A percentile compares a stretch with the other conserved stretches of the same genome.
phyloP scores from a whole-genome alignment of 2,329 filamentous ascomycete species.

The Myriosclerotinia duriaeana region DNA sequence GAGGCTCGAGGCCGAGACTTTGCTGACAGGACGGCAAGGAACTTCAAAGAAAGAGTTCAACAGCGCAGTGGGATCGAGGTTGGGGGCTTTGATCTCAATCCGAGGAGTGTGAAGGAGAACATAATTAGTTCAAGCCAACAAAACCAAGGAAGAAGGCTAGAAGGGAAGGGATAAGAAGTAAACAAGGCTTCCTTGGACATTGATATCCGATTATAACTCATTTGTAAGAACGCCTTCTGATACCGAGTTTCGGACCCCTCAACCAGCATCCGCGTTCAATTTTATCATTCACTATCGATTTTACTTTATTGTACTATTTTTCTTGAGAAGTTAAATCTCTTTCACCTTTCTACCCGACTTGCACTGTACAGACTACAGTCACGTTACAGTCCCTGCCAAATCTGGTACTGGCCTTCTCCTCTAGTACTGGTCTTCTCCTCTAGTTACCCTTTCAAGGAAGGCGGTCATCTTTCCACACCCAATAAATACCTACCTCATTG shows the following conservation, averaged over 20 bases:
- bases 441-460: slow-evolving; percentile 2
- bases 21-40: slow-evolving; percentile 6
- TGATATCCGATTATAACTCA: not conserved
- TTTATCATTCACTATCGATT: not conserved
- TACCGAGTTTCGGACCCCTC: not conserved
- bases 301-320: not conserved
- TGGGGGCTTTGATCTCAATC: not conserved
- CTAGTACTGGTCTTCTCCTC: not conserved
- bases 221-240: slow-evolving; percentile 21
- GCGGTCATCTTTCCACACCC: not conserved
- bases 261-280: not conserved
- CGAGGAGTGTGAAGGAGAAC: not conserved
- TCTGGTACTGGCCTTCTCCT: too few relatives aligned
- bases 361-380: not conserved
- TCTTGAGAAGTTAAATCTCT: not conserved
- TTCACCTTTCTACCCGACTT: not conserved
- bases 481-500: not conserved
- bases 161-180: not conserved
- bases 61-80: slow-evolving; percentile 1
- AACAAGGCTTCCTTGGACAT: slow-evolving; percentile 13
- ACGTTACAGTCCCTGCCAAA: not conserved
- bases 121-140: not conserved
- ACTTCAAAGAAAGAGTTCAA: not conserved
- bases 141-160: slow-evolving; percentile 9
- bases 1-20: slow-evolving; percentile 12